These are phyloP conservation scores for Cercospora janseana DNA, from an alignment of 2,329 filamentous ascomycete species.

Conservation along the genomic window DNA sequence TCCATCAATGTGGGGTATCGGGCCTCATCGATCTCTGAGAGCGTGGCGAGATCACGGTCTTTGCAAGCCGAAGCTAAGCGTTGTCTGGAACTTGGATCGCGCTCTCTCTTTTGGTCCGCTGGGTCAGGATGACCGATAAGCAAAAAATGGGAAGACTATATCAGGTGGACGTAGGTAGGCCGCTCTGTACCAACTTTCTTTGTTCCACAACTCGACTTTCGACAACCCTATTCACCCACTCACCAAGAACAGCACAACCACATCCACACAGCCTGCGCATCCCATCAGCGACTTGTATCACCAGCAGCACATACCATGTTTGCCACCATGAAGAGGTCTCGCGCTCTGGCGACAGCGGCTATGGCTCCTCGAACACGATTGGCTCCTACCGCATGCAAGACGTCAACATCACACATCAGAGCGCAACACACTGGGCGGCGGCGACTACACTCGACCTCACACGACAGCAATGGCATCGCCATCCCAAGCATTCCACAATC, in stretches of 20 bases:
- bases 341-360: constrained; percentile 5
- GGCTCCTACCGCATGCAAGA: background rate
- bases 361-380: background rate
- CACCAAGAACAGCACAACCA: too few species aligned
- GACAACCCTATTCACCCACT: background rate
- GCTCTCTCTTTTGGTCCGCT: constrained; percentile 2
- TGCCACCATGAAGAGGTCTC: constrained; percentile 8
- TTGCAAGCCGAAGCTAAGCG: constrained; percentile 12
- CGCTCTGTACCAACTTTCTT: constrained; percentile 12
- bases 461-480: constrained; percentile 14
- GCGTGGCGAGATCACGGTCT: background rate
- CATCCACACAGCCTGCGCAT: background rate
- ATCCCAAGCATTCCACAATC: constrained; percentile 8
- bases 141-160: constrained; percentile 5
- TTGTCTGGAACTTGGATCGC: constrained; percentile 5
- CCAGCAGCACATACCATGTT: background rate
- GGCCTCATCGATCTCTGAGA: background rate
- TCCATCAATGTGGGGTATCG: constrained; percentile 6
- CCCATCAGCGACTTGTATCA: background rate
- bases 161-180: background rate
- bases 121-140: constrained; percentile 4
- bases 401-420: constrained; percentile 13
- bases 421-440: constrained; percentile 13
- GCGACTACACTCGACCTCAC: constrained; percentile 19
- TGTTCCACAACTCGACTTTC: constrained; percentile 7